These are phyloP conservation scores for Euryodendron excelsum DNA, from an alignment of 148 eudicot species.

Conservation along the genomic window DNA sequence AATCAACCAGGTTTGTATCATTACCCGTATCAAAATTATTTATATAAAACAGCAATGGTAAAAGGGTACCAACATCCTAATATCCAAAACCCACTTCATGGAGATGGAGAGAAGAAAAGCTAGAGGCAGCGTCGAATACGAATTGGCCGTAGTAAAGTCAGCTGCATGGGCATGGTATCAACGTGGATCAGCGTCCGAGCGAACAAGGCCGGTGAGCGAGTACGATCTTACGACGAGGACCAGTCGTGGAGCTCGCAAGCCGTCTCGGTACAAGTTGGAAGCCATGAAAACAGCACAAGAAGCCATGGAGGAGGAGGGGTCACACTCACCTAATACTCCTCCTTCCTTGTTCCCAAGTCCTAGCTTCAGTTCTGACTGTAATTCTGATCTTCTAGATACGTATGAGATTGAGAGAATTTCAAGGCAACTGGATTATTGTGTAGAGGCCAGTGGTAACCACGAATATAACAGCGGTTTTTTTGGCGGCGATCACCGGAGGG, in stretches of 20 bases:
- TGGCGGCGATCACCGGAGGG: background rate
- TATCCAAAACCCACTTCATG: background rate
- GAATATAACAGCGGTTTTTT: background rate
- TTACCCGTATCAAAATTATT: no score
- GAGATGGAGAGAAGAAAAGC: constrained; percentile 13
- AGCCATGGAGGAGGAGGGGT: background rate
- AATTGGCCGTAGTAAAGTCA: constrained; percentile 27
- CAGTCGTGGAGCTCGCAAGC: constrained; percentile 7
- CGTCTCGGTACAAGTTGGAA: constrained; percentile 44
- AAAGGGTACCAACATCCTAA: no score
- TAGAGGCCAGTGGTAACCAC: constrained; percentile 12
- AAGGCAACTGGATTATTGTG: constrained; percentile 25
- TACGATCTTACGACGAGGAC: constrained; percentile 16
- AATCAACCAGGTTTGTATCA: no score
- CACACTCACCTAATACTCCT: no score
- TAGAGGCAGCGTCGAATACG: constrained; percentile 11
- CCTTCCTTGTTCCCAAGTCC: background rate
- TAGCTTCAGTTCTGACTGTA: background rate
- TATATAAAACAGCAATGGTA: no score
- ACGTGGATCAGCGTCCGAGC: constrained; percentile 29
- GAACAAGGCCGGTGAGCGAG: constrained; percentile 10
- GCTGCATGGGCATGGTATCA: constrained; percentile 55
- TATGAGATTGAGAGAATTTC: constrained; percentile 47
- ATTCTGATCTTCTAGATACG: constrained; percentile 36
- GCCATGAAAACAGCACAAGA: constrained; percentile 13